Conservation (phyloP, 2,329 filamentous ascomycete genomes). For the Trichophyton mentagrophytes region DNA sequence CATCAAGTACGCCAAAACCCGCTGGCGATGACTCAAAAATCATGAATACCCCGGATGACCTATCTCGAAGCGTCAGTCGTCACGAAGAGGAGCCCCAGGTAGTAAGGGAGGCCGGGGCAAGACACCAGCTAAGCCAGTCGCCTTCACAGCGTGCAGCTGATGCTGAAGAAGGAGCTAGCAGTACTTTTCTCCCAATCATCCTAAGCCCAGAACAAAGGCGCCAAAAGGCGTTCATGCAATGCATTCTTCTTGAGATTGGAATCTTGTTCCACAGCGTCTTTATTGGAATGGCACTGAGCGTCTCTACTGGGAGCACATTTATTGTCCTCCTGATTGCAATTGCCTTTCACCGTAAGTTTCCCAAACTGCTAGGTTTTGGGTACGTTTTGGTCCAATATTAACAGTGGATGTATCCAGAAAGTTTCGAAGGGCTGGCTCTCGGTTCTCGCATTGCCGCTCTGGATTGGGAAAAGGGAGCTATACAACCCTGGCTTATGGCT, state of each 20-base stretch:
- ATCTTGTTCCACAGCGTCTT: conserved; percentile 64
- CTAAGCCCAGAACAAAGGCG: conserved; percentile 30
- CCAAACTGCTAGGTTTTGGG: neutral
- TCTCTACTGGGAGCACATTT: conserved; percentile 24
- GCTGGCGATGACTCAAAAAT: neutral
- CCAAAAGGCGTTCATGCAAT: conserved; percentile 57
- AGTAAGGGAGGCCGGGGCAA: conserved; percentile 20
- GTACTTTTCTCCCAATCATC: neutral
- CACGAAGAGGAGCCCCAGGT: conserved; percentile 18
- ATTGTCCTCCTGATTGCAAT: conserved; percentile 26
- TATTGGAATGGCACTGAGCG: conserved; percentile 27
- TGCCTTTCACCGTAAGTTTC: conserved; percentile 24
- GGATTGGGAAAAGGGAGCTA: conserved; percentile 19
- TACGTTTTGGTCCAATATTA: conserved; percentile 1
- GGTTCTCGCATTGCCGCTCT: conserved; percentile 24
- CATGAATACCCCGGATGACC: conserved; percentile 13
- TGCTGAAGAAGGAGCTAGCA: neutral
- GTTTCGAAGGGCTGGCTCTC: conserved; percentile 25
- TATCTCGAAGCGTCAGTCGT: conserved; percentile 11
- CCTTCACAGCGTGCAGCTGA: neutral
- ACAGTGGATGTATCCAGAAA: conserved; percentile 17
- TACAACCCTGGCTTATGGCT: conserved; percentile 56
- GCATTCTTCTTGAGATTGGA: conserved; percentile 61
- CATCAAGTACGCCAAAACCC: neutral
- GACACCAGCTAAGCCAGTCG: conserved; percentile 20